A percentile compares a stretch with the other conserved stretches of the same genome.
Conservation (phyloP, 179 eudicot genomes). For the Camellia oleifera region DNA sequence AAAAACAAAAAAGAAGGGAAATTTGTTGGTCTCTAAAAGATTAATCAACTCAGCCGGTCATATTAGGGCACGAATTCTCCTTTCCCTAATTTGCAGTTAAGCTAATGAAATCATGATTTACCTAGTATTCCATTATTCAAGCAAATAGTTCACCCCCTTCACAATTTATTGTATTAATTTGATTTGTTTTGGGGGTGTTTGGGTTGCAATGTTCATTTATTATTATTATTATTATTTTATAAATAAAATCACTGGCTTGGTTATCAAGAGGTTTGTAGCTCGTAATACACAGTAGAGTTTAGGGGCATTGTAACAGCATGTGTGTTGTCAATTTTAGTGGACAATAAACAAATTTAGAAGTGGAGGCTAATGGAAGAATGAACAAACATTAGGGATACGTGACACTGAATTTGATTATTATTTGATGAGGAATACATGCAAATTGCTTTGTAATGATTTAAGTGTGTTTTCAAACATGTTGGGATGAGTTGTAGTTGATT, state of each 20-base stretch:
- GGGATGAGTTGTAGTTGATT: not conserved
- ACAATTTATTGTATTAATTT: not conserved
- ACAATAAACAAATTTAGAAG: not conserved
- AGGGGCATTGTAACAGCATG: not conserved
- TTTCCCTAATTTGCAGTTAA: not conserved
- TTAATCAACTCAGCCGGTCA: not conserved
- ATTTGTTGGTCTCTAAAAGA: not conserved
- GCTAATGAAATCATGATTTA: not conserved
- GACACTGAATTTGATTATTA: not conserved
- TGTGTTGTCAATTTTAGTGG: not conserved
- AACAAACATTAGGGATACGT: not conserved
- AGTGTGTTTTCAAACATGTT: not conserved
- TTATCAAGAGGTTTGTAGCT: constrained; percentile 3
- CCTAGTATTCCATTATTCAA: not conserved
- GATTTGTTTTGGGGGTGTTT: not conserved
- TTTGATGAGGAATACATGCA: not conserved
- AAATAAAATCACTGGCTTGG: not conserved
- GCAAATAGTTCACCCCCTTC: not conserved
- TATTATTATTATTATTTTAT: not conserved
- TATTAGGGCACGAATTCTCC: not conserved
- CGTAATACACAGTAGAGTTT: not conserved
- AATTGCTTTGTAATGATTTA: not conserved
- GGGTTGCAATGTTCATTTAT: not conserved
- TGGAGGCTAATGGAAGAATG: not conserved
- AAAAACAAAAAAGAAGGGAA: not conserved